Conservation (phyloP, 1,284 basidiomycete species). For the Meira nashicola region DNA sequence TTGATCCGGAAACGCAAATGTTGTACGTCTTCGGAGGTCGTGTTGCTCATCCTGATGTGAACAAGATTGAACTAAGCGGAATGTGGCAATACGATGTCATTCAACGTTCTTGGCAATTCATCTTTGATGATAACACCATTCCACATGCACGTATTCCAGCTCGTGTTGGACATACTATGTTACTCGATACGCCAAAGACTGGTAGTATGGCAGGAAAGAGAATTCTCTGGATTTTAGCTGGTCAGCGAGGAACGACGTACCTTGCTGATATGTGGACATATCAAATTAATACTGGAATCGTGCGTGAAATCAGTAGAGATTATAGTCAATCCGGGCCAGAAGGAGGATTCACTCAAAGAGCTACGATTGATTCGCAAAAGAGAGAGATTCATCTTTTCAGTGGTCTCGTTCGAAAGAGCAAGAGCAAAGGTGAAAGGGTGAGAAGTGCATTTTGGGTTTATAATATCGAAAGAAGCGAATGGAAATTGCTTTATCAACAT, state of each 20-base stretch:
- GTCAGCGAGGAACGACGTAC: constrained; percentile 49
- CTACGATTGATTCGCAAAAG: constrained; percentile 39
- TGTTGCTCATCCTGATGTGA: constrained; percentile 60
- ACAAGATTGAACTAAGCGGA: constrained; percentile 43
- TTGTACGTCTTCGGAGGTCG: constrained; percentile 75
- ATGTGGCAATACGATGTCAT: constrained; percentile 52
- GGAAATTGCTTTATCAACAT: constrained; percentile 36
- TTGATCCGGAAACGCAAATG: constrained; percentile 67
- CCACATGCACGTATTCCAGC: constrained; percentile 26
- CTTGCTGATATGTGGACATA: constrained; percentile 51
- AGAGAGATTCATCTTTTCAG: constrained; percentile 48
- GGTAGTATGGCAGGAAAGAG: constrained; percentile 13
- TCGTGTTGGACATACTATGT: constrained; percentile 51
- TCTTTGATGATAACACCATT: constrained; percentile 44
- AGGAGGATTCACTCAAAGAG: constrained; percentile 50
- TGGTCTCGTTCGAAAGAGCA: constrained; percentile 38
- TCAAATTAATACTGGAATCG: constrained; percentile 31
- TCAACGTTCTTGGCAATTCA: constrained; percentile 39
- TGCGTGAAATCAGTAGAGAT: constrained; percentile 31
- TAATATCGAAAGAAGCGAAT: constrained; percentile 32
- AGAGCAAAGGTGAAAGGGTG: constrained; percentile 15
- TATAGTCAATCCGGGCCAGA: constrained; percentile 39
- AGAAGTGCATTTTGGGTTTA: constrained; percentile 42
- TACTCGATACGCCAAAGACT: constrained; percentile 33
- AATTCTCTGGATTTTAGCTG: constrained; percentile 49